Evolutionary conservation across 805 yeast species (phyloP), one percentile per base, ranked within the genome.

Genomic region (Candida boidinii): DNA sequence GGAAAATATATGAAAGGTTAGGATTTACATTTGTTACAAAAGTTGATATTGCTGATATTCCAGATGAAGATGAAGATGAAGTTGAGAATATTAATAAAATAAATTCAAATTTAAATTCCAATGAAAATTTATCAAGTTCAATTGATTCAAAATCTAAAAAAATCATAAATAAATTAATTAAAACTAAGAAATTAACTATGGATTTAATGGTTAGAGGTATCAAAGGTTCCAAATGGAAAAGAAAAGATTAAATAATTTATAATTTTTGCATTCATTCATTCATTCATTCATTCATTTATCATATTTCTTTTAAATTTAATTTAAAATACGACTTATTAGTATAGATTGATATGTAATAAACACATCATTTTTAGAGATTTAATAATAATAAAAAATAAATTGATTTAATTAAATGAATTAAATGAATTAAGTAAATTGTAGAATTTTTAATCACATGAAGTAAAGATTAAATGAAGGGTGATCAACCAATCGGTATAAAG

Each of bases 1-100:
- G 73, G 23, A 58, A 54, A 34, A 70, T 75, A 36, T 75, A 75
- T 49, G 61, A 62, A 38, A 70, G 71, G 47, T 55, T 73, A 43
- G 79, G 78, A 14, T 75, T 72, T 41, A 56, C 62, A 7, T 58
- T 48, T 38, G 48, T 58, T 23, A 49, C 54, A 36, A 58, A 59
- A 4, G 58, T 53, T 24, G 44, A 50, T 17, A 58, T 58, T 23
- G 62, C 62, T 12, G 45, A 54, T 9, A 53, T 58, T 11, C 27
- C 36, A 13, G 49, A 54, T 37, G 43, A 41, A 11, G 42, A 49
- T 28, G 55, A 49, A 7, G n/a, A n/a, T 22, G 12, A n/a, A n/a
- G n/a, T n/a, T n/a, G n/a, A n/a, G n/a, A n/a, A n/a, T n/a, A n/a
- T n/a, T n/a, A n/a, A n/a, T n/a, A n/a, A n/a, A n/a, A n/a, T n/a